Evolutionary conservation across 2,329 filamentous ascomycete species (phyloP).

Genomic region (Hymenoscyphus albidus): DNA sequence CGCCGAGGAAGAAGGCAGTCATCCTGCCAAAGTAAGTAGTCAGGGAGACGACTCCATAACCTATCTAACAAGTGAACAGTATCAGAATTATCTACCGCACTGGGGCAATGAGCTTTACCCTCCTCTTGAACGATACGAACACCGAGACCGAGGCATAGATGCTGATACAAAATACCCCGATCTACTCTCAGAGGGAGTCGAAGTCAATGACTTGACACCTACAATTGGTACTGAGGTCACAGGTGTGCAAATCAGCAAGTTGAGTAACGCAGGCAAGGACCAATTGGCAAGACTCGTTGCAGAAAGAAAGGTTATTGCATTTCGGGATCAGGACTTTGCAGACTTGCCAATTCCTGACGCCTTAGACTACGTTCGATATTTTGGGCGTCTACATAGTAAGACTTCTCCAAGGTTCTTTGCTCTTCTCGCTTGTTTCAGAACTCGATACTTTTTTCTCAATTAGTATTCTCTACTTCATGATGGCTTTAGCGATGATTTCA

Average conservation of each 20-base stretch:
- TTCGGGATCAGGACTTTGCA: constrained; percentile 71
- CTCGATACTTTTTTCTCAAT: too few species aligned
- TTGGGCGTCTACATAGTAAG: constrained; percentile 67
- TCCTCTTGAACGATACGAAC: constrained; percentile 65
- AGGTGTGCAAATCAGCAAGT: constrained; percentile 66
- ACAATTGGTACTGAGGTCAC: constrained; percentile 69
- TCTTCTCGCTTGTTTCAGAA: too few species aligned
- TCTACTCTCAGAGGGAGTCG: constrained; percentile 53
- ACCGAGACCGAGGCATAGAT: constrained; percentile 72
- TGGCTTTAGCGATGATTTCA: too few species aligned
- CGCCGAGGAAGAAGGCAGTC: constrained; percentile 30
- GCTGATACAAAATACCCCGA: constrained; percentile 67
- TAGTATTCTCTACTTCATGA: too few species aligned
- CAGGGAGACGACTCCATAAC: too few species aligned
- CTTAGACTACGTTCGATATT: constrained; percentile 68
- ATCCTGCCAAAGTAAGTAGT: constrained; percentile 29
- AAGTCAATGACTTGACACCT: constrained; percentile 62
- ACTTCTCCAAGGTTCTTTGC: too few species aligned
- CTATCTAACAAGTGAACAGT: constrained; percentile 38
- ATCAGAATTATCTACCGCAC: constrained; percentile 69
- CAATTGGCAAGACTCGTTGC: constrained; percentile 73
- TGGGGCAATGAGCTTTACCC: constrained; percentile 62
- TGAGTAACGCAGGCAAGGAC: constrained; percentile 67
- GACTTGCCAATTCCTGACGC: constrained; percentile 67
- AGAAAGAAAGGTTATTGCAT: constrained; percentile 73